phyloP scores from a whole-genome alignment of 768 basidiomycete genomes.

The Psilocybe cyanescens region DNA sequence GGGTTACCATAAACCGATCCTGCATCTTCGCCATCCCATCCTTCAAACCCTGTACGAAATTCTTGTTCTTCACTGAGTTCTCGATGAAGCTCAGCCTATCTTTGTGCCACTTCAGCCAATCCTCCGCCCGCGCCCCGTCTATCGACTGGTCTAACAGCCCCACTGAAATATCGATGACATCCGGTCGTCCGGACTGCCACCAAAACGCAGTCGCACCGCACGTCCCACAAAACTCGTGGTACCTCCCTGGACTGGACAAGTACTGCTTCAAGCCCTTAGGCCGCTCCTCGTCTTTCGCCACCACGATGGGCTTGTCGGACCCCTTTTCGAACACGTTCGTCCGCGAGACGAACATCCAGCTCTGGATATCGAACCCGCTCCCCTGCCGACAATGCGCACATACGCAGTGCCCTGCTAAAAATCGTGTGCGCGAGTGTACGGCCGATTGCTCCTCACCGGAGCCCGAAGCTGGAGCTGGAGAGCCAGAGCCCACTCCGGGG shows the following conservation, averaged over 20 bases:
- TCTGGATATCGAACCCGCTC: constrained; percentile 29
- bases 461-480: constrained; percentile 2
- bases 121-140: constrained; percentile 30
- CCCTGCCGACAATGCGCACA: constrained; percentile 30
- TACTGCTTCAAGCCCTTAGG: constrained; percentile 30
- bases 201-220: constrained; percentile 34
- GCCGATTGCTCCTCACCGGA: not conserved
- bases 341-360: constrained; percentile 30
- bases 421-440: constrained; percentile 17
- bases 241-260: constrained; percentile 30
- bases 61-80: constrained; percentile 4
- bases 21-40: constrained; percentile 10
- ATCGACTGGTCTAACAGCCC: constrained; percentile 30
- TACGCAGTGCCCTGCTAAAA: constrained; percentile 32
- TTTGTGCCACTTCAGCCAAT: constrained; percentile 29
- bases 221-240: constrained; percentile 30
- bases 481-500: not conserved
- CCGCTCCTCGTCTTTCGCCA: constrained; percentile 15
- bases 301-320: constrained; percentile 17
- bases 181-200: constrained; percentile 26
- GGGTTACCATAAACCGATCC: not conserved
- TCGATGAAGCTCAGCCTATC: constrained; percentile 20
- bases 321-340: constrained; percentile 27
- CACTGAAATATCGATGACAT: constrained; percentile 29
- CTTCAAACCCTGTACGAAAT: constrained; percentile 11